Conservation (phyloP, 345 rosid species). For the Corchorus olitorius region DNA sequence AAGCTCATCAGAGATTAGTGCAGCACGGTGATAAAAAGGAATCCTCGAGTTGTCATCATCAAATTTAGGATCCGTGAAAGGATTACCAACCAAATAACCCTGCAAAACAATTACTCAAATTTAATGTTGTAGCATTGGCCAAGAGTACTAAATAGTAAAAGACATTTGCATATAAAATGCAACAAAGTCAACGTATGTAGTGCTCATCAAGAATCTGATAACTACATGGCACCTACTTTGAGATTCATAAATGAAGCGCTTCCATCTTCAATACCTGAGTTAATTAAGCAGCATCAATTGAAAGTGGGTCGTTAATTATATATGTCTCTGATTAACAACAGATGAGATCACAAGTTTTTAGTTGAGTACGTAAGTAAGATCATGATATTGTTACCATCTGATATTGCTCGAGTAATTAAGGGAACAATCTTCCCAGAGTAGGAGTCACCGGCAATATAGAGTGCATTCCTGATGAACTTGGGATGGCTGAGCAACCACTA, state of each 20-base stretch:
- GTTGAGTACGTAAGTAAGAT: too few species aligned
- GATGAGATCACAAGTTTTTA: too few species aligned
- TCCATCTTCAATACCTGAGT: conserved; percentile 20
- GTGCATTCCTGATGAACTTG: conserved; percentile 8
- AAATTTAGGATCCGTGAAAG: conserved; percentile 25
- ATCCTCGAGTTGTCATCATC: conserved; percentile 36
- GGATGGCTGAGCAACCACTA: conserved; percentile 15
- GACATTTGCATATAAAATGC: too few species aligned
- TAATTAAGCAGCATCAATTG: conserved; percentile 5
- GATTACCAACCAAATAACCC: conserved; percentile 58
- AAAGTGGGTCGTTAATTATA: background rate
- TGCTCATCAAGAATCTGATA: background rate
- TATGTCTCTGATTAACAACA: background rate
- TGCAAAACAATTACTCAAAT: conserved; percentile 16
- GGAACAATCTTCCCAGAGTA: conserved; percentile 24
- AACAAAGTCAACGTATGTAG: too few species aligned
- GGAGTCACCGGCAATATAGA: conserved; percentile 27
- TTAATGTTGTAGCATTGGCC: background rate
- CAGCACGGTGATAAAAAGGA: conserved; percentile 47
- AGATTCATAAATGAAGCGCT: conserved; percentile 33
- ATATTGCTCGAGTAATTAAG: background rate
- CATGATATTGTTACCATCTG: conserved; percentile 15
- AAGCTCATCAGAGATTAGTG: conserved; percentile 57
- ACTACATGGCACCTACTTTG: conserved; percentile 29
- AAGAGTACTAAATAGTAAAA: background rate